Conservation (phyloP, 164 flowering plant species). For the Stephania japonica region DNA sequence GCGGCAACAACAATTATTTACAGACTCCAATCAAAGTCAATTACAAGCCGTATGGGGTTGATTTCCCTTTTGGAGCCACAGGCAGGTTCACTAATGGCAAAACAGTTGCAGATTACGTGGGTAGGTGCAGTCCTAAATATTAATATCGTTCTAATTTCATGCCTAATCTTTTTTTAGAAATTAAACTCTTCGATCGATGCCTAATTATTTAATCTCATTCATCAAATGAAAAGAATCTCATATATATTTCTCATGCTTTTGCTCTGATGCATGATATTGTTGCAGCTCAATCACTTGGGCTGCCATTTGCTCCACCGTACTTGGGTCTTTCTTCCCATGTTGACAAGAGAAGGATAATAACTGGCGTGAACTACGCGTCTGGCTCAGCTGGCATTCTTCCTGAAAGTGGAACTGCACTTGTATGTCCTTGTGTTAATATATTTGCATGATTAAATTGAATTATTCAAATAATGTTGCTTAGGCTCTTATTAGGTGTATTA, state of each 20-base stretch:
- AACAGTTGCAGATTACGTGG: constrained; percentile 12
- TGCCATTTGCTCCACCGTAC: constrained; percentile 9
- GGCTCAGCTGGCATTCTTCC: constrained; percentile 14
- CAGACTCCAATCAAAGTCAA: constrained; percentile 5
- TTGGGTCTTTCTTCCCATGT: not conserved
- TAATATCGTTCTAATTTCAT: no score
- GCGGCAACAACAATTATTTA: constrained; percentile 12
- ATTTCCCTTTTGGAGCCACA: constrained; percentile 7
- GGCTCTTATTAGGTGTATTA: not conserved
- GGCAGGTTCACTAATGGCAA: constrained; percentile 19
- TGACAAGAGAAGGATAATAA: constrained; percentile 2
- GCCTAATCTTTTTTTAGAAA: no score
- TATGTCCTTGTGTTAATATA: not conserved
- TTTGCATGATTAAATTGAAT: not conserved
- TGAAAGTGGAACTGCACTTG: constrained; percentile 8
- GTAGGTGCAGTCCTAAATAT: not conserved
- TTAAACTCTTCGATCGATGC: no score
- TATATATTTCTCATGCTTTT: no score
- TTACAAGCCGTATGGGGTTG: constrained; percentile 14
- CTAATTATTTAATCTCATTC: no score
- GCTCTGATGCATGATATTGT: no score
- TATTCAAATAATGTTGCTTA: not conserved
- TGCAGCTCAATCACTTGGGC: not conserved
- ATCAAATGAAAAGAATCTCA: no score
- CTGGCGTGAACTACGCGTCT: constrained; percentile 14